These are phyloP conservation scores for Acacia confusa DNA, from an alignment of 306 rosid species.

Conservation along the genomic window DNA sequence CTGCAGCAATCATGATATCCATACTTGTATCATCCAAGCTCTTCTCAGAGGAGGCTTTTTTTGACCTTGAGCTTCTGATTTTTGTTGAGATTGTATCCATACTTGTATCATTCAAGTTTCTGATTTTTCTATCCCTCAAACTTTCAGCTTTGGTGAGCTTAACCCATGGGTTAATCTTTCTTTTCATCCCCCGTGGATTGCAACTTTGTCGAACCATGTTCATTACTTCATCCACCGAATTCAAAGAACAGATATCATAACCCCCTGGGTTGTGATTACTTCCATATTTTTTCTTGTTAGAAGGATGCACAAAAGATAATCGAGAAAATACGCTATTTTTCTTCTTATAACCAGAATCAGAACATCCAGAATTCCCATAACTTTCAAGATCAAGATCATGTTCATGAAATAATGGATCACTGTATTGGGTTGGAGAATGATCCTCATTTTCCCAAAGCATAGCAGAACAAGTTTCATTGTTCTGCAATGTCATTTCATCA, in stretches of 20 bases:
- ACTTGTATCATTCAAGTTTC: slow-evolving; percentile 18
- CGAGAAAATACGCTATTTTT: slow-evolving; percentile 54
- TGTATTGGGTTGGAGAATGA: slow-evolving; percentile 17
- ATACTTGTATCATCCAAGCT: slow-evolving; percentile 12
- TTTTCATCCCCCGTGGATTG: slow-evolving; percentile 22
- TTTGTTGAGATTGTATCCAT: slow-evolving; percentile 8
- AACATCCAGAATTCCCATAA: slow-evolving; percentile 27
- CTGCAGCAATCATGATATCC: slow-evolving; percentile 24
- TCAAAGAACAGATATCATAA: slow-evolving; percentile 14
- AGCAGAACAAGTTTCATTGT: slow-evolving; percentile 8
- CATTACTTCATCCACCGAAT: slow-evolving; percentile 56
- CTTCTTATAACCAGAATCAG: slow-evolving; percentile 26
- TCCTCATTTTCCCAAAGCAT: slow-evolving; percentile 26
- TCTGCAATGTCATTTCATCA: slow-evolving; percentile 38
- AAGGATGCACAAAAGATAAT: slow-evolving; percentile 36
- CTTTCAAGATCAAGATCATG: slow-evolving; percentile 36
- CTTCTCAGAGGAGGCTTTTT: slow-evolving; percentile 27
- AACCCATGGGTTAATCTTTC: slow-evolving; percentile 34
- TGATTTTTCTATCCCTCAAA: slow-evolving; percentile 20
- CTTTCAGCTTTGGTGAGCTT: slow-evolving; percentile 29
- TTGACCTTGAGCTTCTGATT: slow-evolving; percentile 22
- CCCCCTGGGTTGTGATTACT: slow-evolving; percentile 5
- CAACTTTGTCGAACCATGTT: slow-evolving; percentile 37
- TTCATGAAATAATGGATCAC: slow-evolving; percentile 26
- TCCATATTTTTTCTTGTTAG: slow-evolving; percentile 18